Percentiles rank a stretch among this genome's conserved stretches.
Conservation (phyloP, 495 filamentous ascomycete species). For the Podospora pseudoanserina region DNA sequence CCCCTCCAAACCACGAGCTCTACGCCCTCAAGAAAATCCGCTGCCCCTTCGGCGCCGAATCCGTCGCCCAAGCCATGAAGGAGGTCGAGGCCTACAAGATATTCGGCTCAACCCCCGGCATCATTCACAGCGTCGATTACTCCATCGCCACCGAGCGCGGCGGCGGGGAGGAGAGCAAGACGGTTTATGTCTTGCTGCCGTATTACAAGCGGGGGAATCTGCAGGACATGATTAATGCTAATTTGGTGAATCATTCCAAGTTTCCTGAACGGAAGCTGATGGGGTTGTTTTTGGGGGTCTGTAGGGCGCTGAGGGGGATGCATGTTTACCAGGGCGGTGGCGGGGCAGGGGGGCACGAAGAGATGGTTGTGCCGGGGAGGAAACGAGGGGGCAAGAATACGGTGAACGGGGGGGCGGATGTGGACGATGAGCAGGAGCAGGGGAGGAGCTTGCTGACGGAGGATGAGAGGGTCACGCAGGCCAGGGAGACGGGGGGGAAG, state of each 20-base stretch:
- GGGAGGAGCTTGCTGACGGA: slow-evolving; percentile 78
- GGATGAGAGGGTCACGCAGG: slow-evolving; percentile 70
- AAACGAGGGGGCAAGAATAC: slow-evolving; percentile 26
- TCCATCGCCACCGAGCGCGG: slow-evolving; percentile 51
- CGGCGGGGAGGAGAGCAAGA: slow-evolving; percentile 62
- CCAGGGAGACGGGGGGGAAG: slow-evolving; percentile 62
- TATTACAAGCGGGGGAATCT: slow-evolving; percentile 94
- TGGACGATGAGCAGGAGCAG: slow-evolving; percentile 68
- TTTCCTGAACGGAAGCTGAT: slow-evolving; percentile 88
- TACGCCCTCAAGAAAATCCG: slow-evolving; percentile 98
- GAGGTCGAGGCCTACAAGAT: slow-evolving; percentile 96
- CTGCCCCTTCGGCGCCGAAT: slow-evolving; percentile 94
- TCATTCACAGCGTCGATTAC: slow-evolving; percentile 91
- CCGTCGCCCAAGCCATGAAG: slow-evolving; percentile 86
- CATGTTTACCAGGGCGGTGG: slow-evolving; percentile 67
- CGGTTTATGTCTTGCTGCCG: slow-evolving; percentile 91
- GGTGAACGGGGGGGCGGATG: slow-evolving; percentile 54
- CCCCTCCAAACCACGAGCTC: slow-evolving; percentile 62
- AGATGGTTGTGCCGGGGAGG: slow-evolving; percentile 44
- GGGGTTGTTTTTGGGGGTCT: slow-evolving; percentile 88
- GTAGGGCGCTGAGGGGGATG: slow-evolving; percentile 80
- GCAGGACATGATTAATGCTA: slow-evolving; percentile 97
- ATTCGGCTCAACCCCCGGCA: slow-evolving; percentile 74
- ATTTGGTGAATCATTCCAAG: slow-evolving; percentile 90
- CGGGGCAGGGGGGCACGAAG: slow-evolving; percentile 30